Evolutionary conservation across 2,329 filamentous ascomycete species (phyloP).

Genomic region (Blastomyces percursus): DNA sequence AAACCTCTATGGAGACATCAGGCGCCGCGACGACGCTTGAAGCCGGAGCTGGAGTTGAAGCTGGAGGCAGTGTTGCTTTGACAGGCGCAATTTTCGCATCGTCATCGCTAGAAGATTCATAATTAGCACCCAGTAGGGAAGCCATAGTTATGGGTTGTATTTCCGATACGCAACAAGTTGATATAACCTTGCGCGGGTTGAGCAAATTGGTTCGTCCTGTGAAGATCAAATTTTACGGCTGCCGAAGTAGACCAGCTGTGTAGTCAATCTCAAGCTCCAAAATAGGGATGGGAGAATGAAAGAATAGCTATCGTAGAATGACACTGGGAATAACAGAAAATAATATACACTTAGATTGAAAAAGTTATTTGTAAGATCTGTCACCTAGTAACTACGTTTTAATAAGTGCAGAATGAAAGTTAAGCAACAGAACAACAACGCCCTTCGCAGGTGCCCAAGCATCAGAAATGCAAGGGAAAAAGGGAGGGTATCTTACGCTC

Average conservation of each 20-base stretch:
- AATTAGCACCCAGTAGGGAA: constrained; percentile 34
- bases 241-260: background rate
- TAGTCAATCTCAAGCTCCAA: background rate
- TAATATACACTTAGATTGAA: background rate
- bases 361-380: background rate
- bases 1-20: constrained; percentile 47
- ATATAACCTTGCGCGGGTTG: background rate
- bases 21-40: constrained; percentile 39
- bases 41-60: constrained; percentile 24
- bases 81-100: constrained; percentile 23
- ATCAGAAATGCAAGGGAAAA: background rate
- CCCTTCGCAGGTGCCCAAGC: background rate
- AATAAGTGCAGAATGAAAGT: background rate
- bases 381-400: background rate
- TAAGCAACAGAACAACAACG: background rate
- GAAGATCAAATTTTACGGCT: constrained; percentile 4
- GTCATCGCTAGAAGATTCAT: constrained; percentile 40
- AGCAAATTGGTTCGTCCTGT: background rate
- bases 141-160: constrained; percentile 24
- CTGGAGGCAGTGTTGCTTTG: constrained; percentile 19
- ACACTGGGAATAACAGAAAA: background rate
- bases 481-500: constrained; percentile 27
- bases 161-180: background rate
- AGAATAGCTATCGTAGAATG: background rate
- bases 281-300: background rate